These are phyloP conservation scores for Epichloe baconii DNA, from an alignment of 2,329 filamentous ascomycete species.

Conservation along the genomic window DNA sequence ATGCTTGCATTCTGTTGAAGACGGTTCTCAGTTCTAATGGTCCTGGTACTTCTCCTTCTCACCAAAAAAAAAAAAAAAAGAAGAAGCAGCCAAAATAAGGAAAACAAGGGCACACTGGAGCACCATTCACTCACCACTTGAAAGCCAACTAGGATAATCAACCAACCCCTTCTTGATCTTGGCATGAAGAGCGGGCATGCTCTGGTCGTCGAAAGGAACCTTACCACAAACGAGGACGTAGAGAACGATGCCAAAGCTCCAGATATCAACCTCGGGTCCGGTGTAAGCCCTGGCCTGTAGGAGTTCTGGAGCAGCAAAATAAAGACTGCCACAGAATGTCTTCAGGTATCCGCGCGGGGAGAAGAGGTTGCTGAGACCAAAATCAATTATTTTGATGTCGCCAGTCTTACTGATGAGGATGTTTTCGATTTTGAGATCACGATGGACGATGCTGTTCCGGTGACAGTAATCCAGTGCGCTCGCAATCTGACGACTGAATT, in stretches of 20 bases:
- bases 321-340: constrained; percentile 94
- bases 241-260: constrained; percentile 97
- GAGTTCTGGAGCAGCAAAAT: constrained; percentile 92
- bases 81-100: too few species aligned
- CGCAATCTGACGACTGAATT: constrained; percentile 94
- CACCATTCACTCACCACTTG: constrained; percentile 47
- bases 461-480: constrained; percentile 96
- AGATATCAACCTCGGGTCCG: constrained; percentile 91
- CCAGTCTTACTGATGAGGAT: constrained; percentile 98
- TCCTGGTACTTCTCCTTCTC: not conserved
- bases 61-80: not conserved
- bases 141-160: constrained; percentile 90
- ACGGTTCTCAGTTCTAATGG: not conserved
- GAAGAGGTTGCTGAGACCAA: constrained; percentile 93
- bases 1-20: constrained; percentile 67
- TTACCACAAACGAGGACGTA: constrained; percentile 97
- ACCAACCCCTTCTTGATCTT: constrained; percentile 98
- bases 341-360: constrained; percentile 74
- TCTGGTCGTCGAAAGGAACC: constrained; percentile 97
- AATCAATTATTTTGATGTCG: constrained; percentile 99
- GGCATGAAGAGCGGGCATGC: constrained; percentile 93
- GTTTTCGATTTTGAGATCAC: constrained; percentile 97
- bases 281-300: constrained; percentile 90
- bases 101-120: not conserved
- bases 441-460: constrained; percentile 93